phyloP scores from a whole-genome alignment of 2,329 filamentous ascomycete genomes.

The Ceratocystis huliohia region DNA sequence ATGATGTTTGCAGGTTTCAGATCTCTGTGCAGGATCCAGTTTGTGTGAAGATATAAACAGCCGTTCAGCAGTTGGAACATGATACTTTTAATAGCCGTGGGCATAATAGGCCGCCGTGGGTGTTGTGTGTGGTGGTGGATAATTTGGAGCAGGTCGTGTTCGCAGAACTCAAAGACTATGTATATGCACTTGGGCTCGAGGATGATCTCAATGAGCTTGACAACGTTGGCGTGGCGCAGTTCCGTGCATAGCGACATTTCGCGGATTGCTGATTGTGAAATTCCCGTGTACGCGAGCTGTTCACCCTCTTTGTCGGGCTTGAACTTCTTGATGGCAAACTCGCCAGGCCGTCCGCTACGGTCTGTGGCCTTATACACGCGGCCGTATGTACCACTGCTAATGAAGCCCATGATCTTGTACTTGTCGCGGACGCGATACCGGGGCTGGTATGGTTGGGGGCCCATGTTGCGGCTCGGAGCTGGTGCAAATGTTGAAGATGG shows the following conservation, averaged over 20 bases:
- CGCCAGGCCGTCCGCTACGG: slow-evolving; percentile 52
- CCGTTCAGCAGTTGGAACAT: slow-evolving; percentile 94
- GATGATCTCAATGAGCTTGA: slow-evolving; percentile 86
- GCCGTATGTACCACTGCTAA: slow-evolving; percentile 94
- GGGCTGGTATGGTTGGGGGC: slow-evolving; percentile 41
- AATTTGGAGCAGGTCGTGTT: slow-evolving; percentile 93
- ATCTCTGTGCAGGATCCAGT: slow-evolving; percentile 95
- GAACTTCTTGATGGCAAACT: slow-evolving; percentile 99
- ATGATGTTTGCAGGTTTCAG: slow-evolving; percentile 98
- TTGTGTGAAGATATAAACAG: slow-evolving; percentile 84
- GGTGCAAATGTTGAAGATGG: background rate
- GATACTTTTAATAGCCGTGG: slow-evolving; percentile 80
- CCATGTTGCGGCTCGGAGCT: slow-evolving; percentile 17
- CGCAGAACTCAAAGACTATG: slow-evolving; percentile 98
- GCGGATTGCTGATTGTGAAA: slow-evolving; percentile 90
- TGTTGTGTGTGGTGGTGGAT: slow-evolving; percentile 95
- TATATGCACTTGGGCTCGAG: slow-evolving; percentile 98
- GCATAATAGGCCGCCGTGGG: slow-evolving; percentile 74
- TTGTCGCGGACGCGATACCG: slow-evolving; percentile 85
- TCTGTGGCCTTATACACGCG: slow-evolving; percentile 91
- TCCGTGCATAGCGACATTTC: slow-evolving; percentile 97
- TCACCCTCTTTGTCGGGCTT: slow-evolving; percentile 98
- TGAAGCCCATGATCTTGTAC: slow-evolving; percentile 96
- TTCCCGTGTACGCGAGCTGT: slow-evolving; percentile 84
- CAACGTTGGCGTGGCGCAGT: slow-evolving; percentile 75